Base-by-base conservation (phyloP, 2,329 filamentous ascomycete species). In the Sarocladium kiliense region DNA sequence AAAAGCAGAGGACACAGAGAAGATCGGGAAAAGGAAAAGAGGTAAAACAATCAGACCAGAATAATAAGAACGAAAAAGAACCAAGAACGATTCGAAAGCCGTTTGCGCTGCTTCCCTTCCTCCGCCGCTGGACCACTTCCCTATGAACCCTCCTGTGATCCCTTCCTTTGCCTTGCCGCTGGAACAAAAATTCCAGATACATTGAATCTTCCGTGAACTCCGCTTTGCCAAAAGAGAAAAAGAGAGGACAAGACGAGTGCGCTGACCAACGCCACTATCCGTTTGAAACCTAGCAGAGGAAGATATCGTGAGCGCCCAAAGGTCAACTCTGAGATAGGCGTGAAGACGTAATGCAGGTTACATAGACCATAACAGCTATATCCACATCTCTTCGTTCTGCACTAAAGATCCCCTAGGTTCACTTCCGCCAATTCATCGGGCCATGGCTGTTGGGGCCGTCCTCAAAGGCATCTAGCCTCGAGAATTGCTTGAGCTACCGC, bases 401-500 rank as follows among this genome's bases (percentile, higher is more conserved):
- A 16, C 19, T 10, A 21, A 25, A 16, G 25, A 4, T 23, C 41
- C 19, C 25, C 16, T 19, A 30, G 44, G 23, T 47, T 9, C 7
- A 30, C 14, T 27, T 18, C 14, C 18, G 44, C 25, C 44, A 47
- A 36, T n/a, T 51, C n/a, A 36, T 14, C 14, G 47, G 27, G n/a
- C 18, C 18, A 34, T 51, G 30, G 47, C 16, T 19, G 12, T 16
- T 10, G 47, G 30, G 12, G 26, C 18, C 19, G 9, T 21, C 27
- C 26, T 51, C 47, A 51, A 36, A 21, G 47, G 47, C 30, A 51
- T 41, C 61, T 65, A 71, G 55, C 62, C 62, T 54, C 68, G 66
- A 45, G 66, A 64, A 39, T 59, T 58, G 12, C 61, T 59, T 16
- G 64, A 65, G 55, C 67, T 62, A 44, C 64, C 62, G 30, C 82